Base-by-base conservation (phyloP, 805 yeast genomes). In the Hanseniaspora clermontiae region DNA sequence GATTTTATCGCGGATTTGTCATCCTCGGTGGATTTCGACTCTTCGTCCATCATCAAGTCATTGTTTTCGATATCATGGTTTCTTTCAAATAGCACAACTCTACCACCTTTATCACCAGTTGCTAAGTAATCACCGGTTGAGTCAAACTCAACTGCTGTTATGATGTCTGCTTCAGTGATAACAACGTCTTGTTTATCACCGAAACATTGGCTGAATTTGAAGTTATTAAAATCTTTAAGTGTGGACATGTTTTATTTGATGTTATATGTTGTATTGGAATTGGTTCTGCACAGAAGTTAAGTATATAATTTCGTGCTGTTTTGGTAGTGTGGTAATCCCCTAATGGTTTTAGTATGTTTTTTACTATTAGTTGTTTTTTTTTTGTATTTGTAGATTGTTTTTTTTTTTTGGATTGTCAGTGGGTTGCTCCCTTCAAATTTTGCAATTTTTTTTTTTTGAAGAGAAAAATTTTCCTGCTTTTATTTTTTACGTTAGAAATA, bases 161-260 rank as follows among this genome's bases (percentile, higher is more conserved):
- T 93, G 66, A 93, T 90, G 69, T 93, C 99, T 4, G 97, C 96
- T 67, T 90, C 97, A 2, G 96, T 89, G 65, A 90, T 87, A 62
- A 91, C 97, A 58, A 90, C 84, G 69, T 93, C 99, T 49, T 96
- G 96, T 70, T 95, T 93, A 70, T 93, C 98, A 61, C 99, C 99
- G 76, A 93, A 93, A 70, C 99, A 93, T 70, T 90, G 97, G 63
- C 95, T 85, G 69, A 90, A 90, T 70, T 87, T 88, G 61, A 73
- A 72, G 62, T 71, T 71, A 60, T 67, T 71, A n/a, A 38, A 53
- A 17, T 46, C 51, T 32, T 46, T 47, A 14, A 53, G 24, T 14
- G 29, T 24, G 27, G 57, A 53, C 57, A 57, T 65, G 59, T 66
- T 68, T 14, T 27, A 2, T 45, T 5, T 27, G 27, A 5, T 40